A percentile compares a stretch with the other conserved stretches of the same genome.
Evolutionary conservation across 23 red algal species (phyloP).

Genomic region (Gracilaria vermiculophylla): DNA sequence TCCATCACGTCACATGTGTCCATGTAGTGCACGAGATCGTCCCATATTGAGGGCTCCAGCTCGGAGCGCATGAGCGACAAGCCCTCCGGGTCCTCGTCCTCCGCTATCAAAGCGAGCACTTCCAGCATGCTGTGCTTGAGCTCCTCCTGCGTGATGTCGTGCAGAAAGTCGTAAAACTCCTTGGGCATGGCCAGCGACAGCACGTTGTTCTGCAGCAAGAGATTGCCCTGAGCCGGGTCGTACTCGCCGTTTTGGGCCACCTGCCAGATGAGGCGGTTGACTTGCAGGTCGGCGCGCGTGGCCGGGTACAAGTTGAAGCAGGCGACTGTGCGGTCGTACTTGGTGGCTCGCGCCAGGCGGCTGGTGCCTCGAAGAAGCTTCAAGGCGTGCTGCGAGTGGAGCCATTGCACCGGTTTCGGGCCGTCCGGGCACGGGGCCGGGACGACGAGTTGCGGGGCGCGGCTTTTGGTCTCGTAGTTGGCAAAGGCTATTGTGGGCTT

Average conservation of each 20-base stretch:
- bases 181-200: slow-evolving; percentile 27
- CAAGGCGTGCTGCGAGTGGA: not conserved
- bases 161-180: slow-evolving; percentile 45
- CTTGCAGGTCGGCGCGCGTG: slow-evolving; percentile 2
- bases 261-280: slow-evolving; percentile 35
- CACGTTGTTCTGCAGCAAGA: slow-evolving; percentile 56
- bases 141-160: slow-evolving; percentile 7
- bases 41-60: slow-evolving; percentile 38
- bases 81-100: slow-evolving; percentile 45
- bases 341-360: not conserved
- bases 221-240: slow-evolving; percentile 17
- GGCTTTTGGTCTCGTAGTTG: slow-evolving; percentile 7
- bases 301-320: slow-evolving; percentile 49
- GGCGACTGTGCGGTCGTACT: slow-evolving; percentile 22
- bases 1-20: not conserved
- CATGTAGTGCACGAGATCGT: slow-evolving; percentile 40
- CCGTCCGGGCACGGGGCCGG: not conserved
- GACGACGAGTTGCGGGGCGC: not conserved
- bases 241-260: slow-evolving; percentile 47
- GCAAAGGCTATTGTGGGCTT: slow-evolving; percentile 33
- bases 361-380: not conserved
- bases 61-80: slow-evolving; percentile 29
- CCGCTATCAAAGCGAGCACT: slow-evolving; percentile 51
- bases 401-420: not conserved
- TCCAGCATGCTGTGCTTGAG: slow-evolving; percentile 41